Conservation (phyloP, 306 rosid species). For the Erythrophleum fordii region DNA sequence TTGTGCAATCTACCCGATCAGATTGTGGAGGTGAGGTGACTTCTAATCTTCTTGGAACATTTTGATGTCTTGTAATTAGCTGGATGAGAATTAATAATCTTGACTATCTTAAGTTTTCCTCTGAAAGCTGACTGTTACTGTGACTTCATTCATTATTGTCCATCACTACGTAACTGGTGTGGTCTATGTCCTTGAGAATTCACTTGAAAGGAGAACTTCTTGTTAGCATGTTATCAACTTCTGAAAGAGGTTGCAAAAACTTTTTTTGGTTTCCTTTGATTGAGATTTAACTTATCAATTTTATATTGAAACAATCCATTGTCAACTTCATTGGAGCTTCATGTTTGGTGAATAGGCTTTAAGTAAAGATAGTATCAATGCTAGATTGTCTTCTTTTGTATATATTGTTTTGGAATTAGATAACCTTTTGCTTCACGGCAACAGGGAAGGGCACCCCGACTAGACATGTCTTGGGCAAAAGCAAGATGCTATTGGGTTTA, state of each 20-base stretch:
- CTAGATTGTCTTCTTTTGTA: slow-evolving; percentile 26
- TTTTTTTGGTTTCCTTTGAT: slow-evolving; percentile 7
- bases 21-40: slow-evolving; percentile 77
- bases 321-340: slow-evolving; percentile 5
- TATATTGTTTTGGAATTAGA: slow-evolving; percentile 34
- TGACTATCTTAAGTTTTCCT: slow-evolving; percentile 19
- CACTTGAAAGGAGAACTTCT: slow-evolving; percentile 2
- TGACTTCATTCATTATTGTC: neutral
- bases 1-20: slow-evolving; percentile 77
- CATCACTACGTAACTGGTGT: slow-evolving; percentile 4
- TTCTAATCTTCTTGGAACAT: slow-evolving; percentile 14
- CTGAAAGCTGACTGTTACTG: neutral
- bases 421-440: slow-evolving; percentile 23
- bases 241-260: slow-evolving; percentile 3
- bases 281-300: slow-evolving; percentile 4
- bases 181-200: slow-evolving; percentile 23
- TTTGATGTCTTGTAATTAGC: slow-evolving; percentile 3
- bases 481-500: slow-evolving; percentile 89
- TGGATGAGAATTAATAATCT: slow-evolving; percentile 13
- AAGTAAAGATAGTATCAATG: slow-evolving; percentile 25
- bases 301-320: slow-evolving; percentile 19
- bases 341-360: slow-evolving; percentile 10
- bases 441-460: slow-evolving; percentile 80
- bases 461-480: slow-evolving; percentile 84
- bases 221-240: neutral